A percentile compares a stretch with the other conserved stretches of the same genome.
These are phyloP conservation scores for Aquilaria agallochum DNA, from an alignment of 441 rosid genomes.

Conservation along the genomic window DNA sequence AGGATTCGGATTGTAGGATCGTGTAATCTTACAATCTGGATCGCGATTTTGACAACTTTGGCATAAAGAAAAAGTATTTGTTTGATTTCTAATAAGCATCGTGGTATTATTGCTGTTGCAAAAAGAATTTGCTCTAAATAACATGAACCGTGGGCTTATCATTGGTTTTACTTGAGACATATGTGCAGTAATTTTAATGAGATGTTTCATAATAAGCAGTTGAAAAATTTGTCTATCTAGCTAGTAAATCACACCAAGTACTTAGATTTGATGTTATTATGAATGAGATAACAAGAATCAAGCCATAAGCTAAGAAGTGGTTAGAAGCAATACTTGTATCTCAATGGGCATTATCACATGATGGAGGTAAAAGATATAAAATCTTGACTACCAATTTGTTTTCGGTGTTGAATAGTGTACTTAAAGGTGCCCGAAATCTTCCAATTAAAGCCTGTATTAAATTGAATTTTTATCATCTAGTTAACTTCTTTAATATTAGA, in stretches of 20 bases:
- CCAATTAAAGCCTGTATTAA: not conserved
- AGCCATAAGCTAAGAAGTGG: conserved; percentile 9
- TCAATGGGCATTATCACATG: conserved; percentile 13
- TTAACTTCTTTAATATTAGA: not conserved
- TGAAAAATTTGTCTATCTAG: not conserved
- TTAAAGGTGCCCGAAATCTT: not conserved
- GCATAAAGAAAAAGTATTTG: too few relatives aligned
- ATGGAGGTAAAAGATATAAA: not conserved
- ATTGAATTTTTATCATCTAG: not conserved
- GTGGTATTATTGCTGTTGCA: too few relatives aligned
- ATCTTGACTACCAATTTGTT: not conserved
- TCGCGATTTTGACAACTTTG: too few relatives aligned
- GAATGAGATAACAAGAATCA: not conserved
- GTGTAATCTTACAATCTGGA: too few relatives aligned
- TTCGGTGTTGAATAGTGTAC: not conserved
- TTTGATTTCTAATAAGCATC: too few relatives aligned
- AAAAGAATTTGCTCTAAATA: too few relatives aligned
- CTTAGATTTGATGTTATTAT: conserved; percentile 1
- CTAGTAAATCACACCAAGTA: not conserved
- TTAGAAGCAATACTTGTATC: conserved; percentile 3
- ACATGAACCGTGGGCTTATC: too few relatives aligned
- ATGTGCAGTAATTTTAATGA: too few relatives aligned
- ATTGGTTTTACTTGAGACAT: too few relatives aligned
- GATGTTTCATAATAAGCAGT: too few relatives aligned
- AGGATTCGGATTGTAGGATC: too few relatives aligned